Percentiles rank a stretch among this genome's conserved stretches.
Evolutionary conservation across 2,329 filamentous ascomycete genomes (phyloP).

Genomic region (Penicillium capsulatum): DNA sequence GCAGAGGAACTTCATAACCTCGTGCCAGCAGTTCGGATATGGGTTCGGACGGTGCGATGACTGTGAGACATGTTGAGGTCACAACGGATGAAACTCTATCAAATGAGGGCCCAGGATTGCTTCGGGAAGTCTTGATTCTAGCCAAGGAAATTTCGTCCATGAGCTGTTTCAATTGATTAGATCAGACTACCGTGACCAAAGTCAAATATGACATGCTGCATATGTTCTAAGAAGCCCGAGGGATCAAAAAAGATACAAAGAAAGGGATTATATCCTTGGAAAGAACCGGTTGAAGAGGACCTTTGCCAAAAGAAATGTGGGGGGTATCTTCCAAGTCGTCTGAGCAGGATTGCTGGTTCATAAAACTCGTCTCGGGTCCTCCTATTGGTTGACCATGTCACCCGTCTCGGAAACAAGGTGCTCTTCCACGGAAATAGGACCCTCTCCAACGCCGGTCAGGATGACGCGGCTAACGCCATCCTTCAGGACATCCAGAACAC

Average conservation of each 20-base stretch:
- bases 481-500: conserved; percentile 62
- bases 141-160: no score
- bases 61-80: conserved; percentile 6
- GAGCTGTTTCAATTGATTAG: not conserved
- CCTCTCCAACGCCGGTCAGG: conserved; percentile 84
- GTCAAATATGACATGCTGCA: conserved; percentile 1
- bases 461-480: conserved; percentile 85
- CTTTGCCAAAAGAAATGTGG: conserved; percentile 15
- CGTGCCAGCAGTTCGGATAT: conserved; percentile 5
- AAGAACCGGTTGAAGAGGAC: conserved; percentile 8
- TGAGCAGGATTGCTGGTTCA: conserved; percentile 13
- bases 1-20: conserved; percentile 3
- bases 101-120: no score
- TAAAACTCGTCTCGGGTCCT: conserved; percentile 9
- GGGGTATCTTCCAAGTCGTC: conserved; percentile 23
- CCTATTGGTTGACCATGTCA: conserved; percentile 36
- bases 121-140: no score
- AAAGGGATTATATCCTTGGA: conserved; percentile 15
- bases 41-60: conserved; percentile 12
- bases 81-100: not conserved
- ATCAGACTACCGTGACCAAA: not conserved
- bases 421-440: conserved; percentile 74
- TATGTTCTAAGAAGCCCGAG: conserved; percentile 14
- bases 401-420: conserved; percentile 68
- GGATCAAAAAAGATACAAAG: conserved; percentile 14